Evolutionary conservation across 345 rosid genomes (phyloP).

Genomic region (Populus tremula): DNA sequence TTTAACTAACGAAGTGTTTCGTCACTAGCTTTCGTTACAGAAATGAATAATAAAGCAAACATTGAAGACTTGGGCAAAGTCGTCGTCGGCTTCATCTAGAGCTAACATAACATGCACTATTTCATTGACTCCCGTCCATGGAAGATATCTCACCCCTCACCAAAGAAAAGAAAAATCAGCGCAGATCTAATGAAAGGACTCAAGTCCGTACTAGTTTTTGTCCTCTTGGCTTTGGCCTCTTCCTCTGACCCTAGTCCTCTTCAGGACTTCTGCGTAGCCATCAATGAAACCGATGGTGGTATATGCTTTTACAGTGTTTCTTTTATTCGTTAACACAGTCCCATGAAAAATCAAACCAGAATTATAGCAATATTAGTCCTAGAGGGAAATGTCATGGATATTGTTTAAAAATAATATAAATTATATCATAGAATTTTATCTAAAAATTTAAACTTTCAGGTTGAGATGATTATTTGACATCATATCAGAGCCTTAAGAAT

Average conservation of each 20-base stretch:
- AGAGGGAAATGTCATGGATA: neutral
- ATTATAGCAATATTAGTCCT: too few species aligned
- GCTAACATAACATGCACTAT: neutral
- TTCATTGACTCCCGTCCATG: neutral
- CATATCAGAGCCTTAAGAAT: too few species aligned
- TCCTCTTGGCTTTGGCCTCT: neutral
- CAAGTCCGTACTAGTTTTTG: neutral
- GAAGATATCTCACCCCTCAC: neutral
- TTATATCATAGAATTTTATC: too few species aligned
- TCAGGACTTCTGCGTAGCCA: slow-evolving; percentile 17
- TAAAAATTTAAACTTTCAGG: too few species aligned
- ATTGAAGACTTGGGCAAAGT: neutral
- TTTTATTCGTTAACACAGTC: too few species aligned
- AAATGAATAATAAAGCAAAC: neutral
- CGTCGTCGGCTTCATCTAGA: neutral
- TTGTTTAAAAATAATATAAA: too few species aligned
- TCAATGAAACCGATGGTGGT: neutral
- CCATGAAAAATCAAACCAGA: too few species aligned
- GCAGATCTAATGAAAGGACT: neutral
- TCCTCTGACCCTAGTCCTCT: slow-evolving; percentile 14
- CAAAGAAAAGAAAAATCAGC: neutral
- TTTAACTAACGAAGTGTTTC: neutral
- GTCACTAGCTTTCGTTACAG: neutral
- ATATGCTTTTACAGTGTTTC: neutral
- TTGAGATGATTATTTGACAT: too few species aligned